Base-by-base conservation (phyloP, 345 rosid species). In the Eucalyptus pumila region DNA sequence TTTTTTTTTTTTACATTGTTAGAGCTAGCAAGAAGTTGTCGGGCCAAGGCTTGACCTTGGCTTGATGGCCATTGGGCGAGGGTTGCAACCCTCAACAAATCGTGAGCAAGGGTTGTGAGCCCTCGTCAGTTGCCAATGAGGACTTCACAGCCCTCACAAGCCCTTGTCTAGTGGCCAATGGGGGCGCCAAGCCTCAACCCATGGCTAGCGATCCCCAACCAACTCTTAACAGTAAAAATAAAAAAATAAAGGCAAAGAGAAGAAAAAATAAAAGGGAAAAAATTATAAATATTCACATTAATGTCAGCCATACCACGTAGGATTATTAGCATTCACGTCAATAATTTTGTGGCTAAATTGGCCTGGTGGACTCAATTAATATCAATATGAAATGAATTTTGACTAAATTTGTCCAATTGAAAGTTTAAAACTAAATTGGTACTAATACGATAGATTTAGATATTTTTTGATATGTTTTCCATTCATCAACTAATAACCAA, bases 21-120 rank as follows among this genome's bases (percentile, higher is more conserved):
- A 56, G 30, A 56, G 62, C 12, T 2, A 8, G 62, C 6, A 56
- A 56, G 62, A 56, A 56, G 30, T 10, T 10, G 5, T 24, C 1
- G 1, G 12, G 62, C 30, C 62, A 24, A 56, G 1, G 60, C 11
- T 54, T 4, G 60, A 54, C 60, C 24, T 52, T 19, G 24, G 24
- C 10, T 0, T 23, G 0, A 8, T 23, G 26, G 26, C 24, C 27
- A 9, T 23, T 21, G 11, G 60, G 60, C 11, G 0, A 54, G 60
- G 60, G 6, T 56, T 6, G 0, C 27, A 56, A 24, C 62, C 27
- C 62, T 56, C 27, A 24, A 24, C 62, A 9, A 56, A 9, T 23
- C 6, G 13, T 56, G 62, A 56, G 62, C 62, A 56, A 56, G 62
- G 62, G 62, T 24, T 24, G 13, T 3, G 3, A 56, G 30, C 62